Conservation (phyloP, 352 stramenopile genomes). For the Globisporangium sylvaticum region DNA sequence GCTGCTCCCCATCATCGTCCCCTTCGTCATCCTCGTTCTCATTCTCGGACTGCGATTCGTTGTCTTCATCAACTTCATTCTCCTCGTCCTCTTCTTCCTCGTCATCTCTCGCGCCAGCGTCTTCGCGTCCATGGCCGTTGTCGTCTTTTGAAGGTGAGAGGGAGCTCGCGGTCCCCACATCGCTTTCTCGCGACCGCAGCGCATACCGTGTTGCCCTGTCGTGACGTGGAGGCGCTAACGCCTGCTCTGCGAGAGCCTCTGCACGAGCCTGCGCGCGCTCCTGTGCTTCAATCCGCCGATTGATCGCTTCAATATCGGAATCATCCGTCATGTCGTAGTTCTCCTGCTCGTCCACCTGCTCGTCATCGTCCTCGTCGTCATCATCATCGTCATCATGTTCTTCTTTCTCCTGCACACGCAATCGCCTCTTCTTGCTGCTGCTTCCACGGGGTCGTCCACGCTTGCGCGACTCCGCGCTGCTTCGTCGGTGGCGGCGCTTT, state of each 20-base stretch:
- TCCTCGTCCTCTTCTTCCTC: conserved; percentile 17
- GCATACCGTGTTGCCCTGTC: conserved; percentile 48
- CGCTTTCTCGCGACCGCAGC: conserved; percentile 47
- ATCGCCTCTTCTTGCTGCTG: conserved; percentile 5
- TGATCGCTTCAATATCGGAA: conserved; percentile 55
- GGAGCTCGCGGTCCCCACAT: conserved; percentile 20
- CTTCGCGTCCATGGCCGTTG: conserved; percentile 7
- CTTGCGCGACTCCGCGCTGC: conserved; percentile 11
- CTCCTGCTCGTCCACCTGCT: conserved; percentile 20
- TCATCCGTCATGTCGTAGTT: conserved; percentile 36
- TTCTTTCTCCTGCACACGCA: conserved; percentile 15
- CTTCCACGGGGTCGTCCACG: neutral
- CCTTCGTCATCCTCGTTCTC: conserved; percentile 19
- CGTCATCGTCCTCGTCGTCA: conserved; percentile 27
- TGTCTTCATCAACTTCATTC: conserved; percentile 16
- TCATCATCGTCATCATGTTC: conserved; percentile 25
- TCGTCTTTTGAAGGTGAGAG: conserved; percentile 26
- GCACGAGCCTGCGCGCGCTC: conserved; percentile 31
- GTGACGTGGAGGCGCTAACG: conserved; percentile 13
- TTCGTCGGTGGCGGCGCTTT: conserved; percentile 16
- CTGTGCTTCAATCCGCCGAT: conserved; percentile 43
- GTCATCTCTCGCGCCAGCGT: conserved; percentile 19
- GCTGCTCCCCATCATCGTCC: conserved; percentile 26
- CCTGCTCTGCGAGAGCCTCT: conserved; percentile 19
- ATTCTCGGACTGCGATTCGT: conserved; percentile 15